Conservation (phyloP, 441 rosid species). For the Cnidoscolus chayamansa region DNA sequence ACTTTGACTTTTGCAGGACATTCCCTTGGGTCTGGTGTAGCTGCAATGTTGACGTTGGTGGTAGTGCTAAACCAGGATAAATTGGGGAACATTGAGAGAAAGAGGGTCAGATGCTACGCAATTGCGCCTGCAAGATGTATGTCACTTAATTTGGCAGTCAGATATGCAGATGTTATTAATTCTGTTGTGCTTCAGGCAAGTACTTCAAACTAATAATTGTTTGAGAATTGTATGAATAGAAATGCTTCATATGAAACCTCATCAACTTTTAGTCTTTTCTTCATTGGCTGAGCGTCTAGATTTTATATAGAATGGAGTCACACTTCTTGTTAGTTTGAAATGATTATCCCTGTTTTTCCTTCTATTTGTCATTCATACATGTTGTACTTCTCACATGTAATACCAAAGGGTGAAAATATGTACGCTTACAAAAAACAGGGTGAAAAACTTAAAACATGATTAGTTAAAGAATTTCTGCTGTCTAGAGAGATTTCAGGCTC, state of each 20-base stretch:
- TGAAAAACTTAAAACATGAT: too few species aligned
- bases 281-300: neutral
- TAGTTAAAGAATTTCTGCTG: neutral
- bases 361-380: neutral
- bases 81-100: conserved; percentile 61
- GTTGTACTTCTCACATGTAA: neutral
- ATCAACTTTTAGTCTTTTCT: neutral
- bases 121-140: conserved; percentile 95
- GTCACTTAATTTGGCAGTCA: conserved; percentile 84
- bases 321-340: neutral
- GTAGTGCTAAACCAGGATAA: conserved; percentile 52
- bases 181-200: conserved; percentile 89
- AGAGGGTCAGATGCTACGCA: conserved; percentile 76
- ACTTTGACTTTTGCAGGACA: conserved; percentile 88
- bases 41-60: conserved; percentile 67
- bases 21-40: conserved; percentile 93
- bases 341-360: neutral
- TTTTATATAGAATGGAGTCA: neutral
- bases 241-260: neutral
- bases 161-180: conserved; percentile 88
- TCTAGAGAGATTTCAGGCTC: neutral
- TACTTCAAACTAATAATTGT: conserved; percentile 6
- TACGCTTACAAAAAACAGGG: too few species aligned
- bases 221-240: neutral
- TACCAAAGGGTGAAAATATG: neutral